These are phyloP conservation scores for Neckera pumila DNA, from an alignment of 225 moss, liverwort and hornwort genomes.

Conservation along the genomic window DNA sequence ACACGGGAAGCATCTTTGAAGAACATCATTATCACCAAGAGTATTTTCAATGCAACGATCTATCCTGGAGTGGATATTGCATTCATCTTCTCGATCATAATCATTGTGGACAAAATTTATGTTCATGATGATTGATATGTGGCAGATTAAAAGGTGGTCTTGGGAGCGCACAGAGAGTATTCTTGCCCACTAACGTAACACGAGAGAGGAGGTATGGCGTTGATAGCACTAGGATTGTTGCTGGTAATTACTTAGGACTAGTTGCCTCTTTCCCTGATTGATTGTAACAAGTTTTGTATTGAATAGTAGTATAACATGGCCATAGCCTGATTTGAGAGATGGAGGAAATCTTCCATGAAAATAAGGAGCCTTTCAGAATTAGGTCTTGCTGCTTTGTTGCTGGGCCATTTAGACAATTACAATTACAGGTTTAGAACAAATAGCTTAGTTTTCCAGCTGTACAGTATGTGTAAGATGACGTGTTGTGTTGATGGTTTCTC, in stretches of 20 bases:
- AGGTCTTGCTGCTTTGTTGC: not conserved
- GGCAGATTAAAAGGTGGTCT: not conserved
- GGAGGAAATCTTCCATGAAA: not conserved
- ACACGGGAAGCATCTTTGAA: conserved; percentile 37
- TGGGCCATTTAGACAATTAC: not conserved
- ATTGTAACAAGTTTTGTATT: not conserved
- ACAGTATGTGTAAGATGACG: not conserved
- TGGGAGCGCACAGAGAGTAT: not conserved
- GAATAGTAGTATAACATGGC: not conserved
- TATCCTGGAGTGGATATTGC: conserved; percentile 30
- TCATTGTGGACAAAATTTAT: conserved; percentile 43
- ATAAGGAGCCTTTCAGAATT: not conserved
- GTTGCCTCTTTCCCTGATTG: not conserved
- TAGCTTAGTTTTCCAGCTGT: not conserved
- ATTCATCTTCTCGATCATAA: conserved; percentile 33
- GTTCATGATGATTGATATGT: conserved; percentile 22
- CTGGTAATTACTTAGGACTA: not conserved
- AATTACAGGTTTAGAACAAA: not conserved
- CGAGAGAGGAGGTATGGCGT: not conserved
- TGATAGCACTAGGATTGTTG: not conserved
- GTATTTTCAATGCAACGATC: conserved; percentile 26
- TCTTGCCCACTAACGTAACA: not conserved
- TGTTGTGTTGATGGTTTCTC: not conserved
- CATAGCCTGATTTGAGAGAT: not conserved
- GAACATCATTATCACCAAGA: conserved; percentile 27